Evolutionary conservation across 2,329 filamentous ascomycete species (phyloP).

Genomic region (Penicillium sp.): DNA sequence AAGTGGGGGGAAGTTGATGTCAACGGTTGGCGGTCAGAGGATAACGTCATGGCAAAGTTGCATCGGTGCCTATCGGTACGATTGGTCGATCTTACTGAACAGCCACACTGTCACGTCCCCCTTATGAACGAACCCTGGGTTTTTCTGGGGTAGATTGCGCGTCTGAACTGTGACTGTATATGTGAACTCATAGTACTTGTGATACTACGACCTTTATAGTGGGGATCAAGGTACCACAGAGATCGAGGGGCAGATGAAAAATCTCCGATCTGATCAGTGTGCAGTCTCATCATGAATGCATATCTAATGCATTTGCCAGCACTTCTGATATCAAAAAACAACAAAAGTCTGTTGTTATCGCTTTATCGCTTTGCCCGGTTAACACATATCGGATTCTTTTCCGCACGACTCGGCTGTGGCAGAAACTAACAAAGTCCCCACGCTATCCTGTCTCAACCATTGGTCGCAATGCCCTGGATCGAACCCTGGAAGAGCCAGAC

Average conservation of each 20-base stretch:
- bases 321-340: not conserved
- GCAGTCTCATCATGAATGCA: not conserved
- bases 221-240: not conserved
- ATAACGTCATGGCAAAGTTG: constrained; percentile 23
- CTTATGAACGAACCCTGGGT: not conserved
- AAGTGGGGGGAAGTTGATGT: constrained; percentile 7
- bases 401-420: constrained; percentile 13
- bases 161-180: not conserved
- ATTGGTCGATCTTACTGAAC: constrained; percentile 4
- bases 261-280: not conserved
- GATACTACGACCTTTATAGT: not conserved
- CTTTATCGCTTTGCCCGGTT: not conserved
- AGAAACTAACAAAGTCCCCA: not conserved
- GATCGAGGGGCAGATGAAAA: not conserved
- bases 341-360: not conserved
- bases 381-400: constrained; percentile 22
- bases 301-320: not conserved
- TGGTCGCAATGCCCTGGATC: constrained; percentile 4
- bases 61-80: not conserved
- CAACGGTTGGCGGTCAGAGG: constrained; percentile 23
- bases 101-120: not conserved
- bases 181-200: not conserved
- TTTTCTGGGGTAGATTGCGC: not conserved
- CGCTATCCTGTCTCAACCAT: constrained; percentile 8
- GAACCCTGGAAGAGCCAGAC: not conserved